phyloP scores from a whole-genome alignment of 2,329 filamentous ascomycete genomes.

The Fusarium sp. region DNA sequence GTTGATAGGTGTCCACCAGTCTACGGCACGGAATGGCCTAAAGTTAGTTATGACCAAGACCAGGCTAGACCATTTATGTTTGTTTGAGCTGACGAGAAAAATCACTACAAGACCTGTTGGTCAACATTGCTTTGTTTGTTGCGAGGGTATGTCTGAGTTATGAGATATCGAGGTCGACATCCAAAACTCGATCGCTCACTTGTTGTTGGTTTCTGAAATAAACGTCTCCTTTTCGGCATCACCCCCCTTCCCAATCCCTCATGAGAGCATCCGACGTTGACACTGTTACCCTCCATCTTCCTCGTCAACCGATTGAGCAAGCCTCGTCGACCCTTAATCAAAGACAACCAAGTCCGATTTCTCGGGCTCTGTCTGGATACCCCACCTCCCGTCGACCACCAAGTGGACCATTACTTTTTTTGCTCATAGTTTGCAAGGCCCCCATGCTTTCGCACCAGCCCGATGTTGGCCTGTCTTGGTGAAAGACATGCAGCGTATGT shows the following conservation, averaged over 20 bases:
- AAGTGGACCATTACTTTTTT: conserved; percentile 35
- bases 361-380: conserved; percentile 39
- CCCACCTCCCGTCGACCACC: conserved; percentile 44
- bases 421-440: conserved; percentile 27
- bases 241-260: conserved; percentile 10
- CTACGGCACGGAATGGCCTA: conserved; percentile 17
- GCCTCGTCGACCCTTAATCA: conserved; percentile 49
- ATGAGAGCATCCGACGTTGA: conserved; percentile 20
- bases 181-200: background rate
- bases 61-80: conserved; percentile 14
- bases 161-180: conserved; percentile 3
- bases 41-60: conserved; percentile 19
- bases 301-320: conserved; percentile 38
- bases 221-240: conserved; percentile 14
- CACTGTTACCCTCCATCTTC: conserved; percentile 31
- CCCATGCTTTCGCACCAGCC: conserved; percentile 31
- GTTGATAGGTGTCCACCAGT: conserved; percentile 10
- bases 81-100: conserved; percentile 14
- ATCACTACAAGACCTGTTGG: conserved; percentile 6
- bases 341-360: conserved; percentile 44
- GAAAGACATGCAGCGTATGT: conserved; percentile 28
- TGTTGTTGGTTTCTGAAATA: background rate
- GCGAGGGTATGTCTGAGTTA: background rate
- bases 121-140: background rate
- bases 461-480: conserved; percentile 27